Conservation (phyloP, 2,329 filamentous ascomycete genomes). For the Pyricularia grisea region DNA sequence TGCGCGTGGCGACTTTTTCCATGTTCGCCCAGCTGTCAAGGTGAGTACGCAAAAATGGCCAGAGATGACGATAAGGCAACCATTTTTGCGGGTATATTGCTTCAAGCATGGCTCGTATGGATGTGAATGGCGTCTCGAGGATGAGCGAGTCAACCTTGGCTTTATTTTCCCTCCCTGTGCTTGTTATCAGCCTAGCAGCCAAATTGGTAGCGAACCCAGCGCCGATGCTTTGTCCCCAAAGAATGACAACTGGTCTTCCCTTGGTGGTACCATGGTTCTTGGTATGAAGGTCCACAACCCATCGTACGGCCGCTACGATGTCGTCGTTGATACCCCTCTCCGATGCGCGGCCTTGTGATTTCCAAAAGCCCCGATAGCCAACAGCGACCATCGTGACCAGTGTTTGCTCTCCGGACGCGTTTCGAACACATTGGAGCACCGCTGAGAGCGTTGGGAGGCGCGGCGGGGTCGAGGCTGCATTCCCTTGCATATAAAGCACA, state of each 20-base stretch:
- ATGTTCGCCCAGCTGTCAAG: conserved; percentile 46
- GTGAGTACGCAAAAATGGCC: conserved; percentile 62
- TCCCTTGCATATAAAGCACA: conserved; percentile 29
- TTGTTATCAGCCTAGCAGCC: conserved; percentile 29
- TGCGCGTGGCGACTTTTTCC: conserved; percentile 26
- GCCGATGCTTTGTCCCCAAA: conserved; percentile 75
- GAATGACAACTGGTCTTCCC: conserved; percentile 32
- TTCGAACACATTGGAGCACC: conserved; percentile 35
- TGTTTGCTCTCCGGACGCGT: conserved; percentile 18
- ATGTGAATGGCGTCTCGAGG: conserved; percentile 69
- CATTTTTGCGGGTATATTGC: conserved; percentile 70
- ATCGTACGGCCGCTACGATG: conserved; percentile 52
- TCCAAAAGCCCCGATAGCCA: conserved; percentile 70
- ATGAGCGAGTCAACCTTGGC: conserved; percentile 39
- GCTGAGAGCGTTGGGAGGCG: conserved; percentile 46
- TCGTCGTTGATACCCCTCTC: conserved; percentile 63
- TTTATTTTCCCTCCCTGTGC: conserved; percentile 22
- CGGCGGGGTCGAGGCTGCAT: conserved; percentile 49
- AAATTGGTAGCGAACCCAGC: conserved; percentile 60
- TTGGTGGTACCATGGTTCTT: conserved; percentile 12
- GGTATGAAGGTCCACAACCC: conserved; percentile 41
- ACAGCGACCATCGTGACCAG: conserved; percentile 42
- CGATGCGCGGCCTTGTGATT: conserved; percentile 59
- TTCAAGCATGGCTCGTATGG: conserved; percentile 59
- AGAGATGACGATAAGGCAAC: conserved; percentile 68